These are phyloP conservation scores for Phaffia tasmanica DNA, from an alignment of 768 basidiomycete genomes.

Conservation along the genomic window DNA sequence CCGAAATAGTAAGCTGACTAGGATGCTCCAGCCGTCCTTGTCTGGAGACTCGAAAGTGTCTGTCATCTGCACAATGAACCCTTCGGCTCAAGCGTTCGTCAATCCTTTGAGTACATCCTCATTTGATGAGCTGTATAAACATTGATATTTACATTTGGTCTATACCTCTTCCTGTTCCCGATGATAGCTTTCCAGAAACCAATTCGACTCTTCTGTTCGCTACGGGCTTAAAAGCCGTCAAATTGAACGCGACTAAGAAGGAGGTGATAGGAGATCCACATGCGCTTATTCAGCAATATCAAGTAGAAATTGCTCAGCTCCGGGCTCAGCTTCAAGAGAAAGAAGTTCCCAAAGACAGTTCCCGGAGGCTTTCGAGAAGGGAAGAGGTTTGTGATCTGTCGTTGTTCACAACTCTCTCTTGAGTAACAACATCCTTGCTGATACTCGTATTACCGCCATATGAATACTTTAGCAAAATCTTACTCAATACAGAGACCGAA, in stretches of 20 bases:
- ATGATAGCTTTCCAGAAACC: conserved; percentile 53
- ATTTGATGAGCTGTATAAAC: neutral
- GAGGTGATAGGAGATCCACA: conserved; percentile 78
- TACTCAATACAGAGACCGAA: conserved; percentile 28
- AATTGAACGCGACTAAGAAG: conserved; percentile 80
- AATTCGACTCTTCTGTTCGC: conserved; percentile 85
- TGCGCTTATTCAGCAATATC: conserved; percentile 83
- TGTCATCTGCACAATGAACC: conserved; percentile 91
- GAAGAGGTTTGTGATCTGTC: conserved; percentile 28
- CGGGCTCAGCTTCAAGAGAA: conserved; percentile 61
- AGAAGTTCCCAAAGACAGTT: conserved; percentile 46
- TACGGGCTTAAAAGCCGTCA: conserved; percentile 24
- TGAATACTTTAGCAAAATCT: conserved; percentile 25
- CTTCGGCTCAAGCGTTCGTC: conserved; percentile 52
- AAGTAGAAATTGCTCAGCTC: conserved; percentile 86
- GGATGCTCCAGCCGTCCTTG: conserved; percentile 85
- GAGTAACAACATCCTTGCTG: conserved; percentile 36
- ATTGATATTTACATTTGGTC: neutral
- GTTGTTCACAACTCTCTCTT: neutral
- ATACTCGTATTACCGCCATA: neutral
- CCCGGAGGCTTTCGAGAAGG: conserved; percentile 40
- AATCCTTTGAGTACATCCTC: neutral
- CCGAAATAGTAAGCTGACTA: conserved; percentile 42
- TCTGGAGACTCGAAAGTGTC: conserved; percentile 92
- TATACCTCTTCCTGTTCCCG: neutral